Base-by-base conservation (phyloP, 225 moss, liverwort and hornwort species). In the Antitrichia curtipendula region DNA sequence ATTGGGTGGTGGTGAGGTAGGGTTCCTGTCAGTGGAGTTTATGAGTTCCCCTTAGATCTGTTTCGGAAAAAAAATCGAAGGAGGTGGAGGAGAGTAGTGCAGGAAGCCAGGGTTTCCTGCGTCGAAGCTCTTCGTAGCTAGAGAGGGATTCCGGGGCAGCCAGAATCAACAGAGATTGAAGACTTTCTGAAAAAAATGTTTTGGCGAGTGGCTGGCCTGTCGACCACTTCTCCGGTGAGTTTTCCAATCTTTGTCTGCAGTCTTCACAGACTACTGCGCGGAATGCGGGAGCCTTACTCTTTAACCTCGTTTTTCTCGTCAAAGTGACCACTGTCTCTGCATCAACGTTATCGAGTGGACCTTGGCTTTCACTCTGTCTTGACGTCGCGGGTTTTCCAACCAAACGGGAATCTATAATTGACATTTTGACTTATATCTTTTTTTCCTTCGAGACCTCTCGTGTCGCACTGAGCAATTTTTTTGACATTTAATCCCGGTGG, bases 141-240 rank as follows among this genome's bases (percentile, higher is more conserved):
- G 90, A 45, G 82, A 78, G 87, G 75, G 85, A 85, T 77, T 91
- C 75, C 69, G 52, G 88, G 91, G 82, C 53, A 81, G 90, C 49
- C 86, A 90, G 88, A 87, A 83, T 73, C 85, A 62, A 90, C 82
- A 86, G 90, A 91, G 93, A 95, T 94, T 89, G 91, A 89, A 95
- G 91, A 68, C 71, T 95, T 91, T 94, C 85, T 95, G 94, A 95
- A 95, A 88, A 99, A 99, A 95, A 99, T 99, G 99, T 97, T 95
- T 93, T 99, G 96, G 99, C 95, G 95, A 91, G 99, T 99, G 90
- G 95, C 99, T 92, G 97, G 97, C 88, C 89, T 99, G 91, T 96
- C 97, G 90, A 94, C 99, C 88, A 92, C 97, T 88, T 99, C 95
- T 88, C 99, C 97, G 92, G 99, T 99, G 93, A 95, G 99, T 94